A percentile compares a stretch with the other conserved stretches of the same genome.
phyloP scores from a whole-genome alignment of 345 rosid species.

The Combretum micranthum region DNA sequence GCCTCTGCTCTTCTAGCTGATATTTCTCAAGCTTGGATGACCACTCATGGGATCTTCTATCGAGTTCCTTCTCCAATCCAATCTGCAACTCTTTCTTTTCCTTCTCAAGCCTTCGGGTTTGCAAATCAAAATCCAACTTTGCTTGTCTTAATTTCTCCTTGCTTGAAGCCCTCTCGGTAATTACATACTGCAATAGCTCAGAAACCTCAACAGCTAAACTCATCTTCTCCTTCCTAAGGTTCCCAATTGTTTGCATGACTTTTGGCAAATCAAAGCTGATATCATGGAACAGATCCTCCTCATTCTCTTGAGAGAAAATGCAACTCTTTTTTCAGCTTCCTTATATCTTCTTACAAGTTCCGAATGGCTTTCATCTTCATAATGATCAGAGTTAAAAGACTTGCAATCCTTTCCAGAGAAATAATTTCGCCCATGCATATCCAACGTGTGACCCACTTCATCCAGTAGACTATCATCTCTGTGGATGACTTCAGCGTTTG shows the following conservation, averaged over 20 bases:
- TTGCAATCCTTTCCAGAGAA: constrained; percentile 18
- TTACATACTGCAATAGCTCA: constrained; percentile 49
- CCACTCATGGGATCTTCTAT: constrained; percentile 96
- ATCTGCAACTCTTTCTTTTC: constrained; percentile 76
- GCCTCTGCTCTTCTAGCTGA: constrained; percentile 80
- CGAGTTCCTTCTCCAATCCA: constrained; percentile 87
- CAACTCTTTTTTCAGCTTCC: constrained; percentile 71
- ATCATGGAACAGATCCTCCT: constrained; percentile 47
- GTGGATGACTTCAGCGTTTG: constrained; percentile 32
- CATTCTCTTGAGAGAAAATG: constrained; percentile 59
- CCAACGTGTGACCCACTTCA: constrained; percentile 37
- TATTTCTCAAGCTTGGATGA: constrained; percentile 74
- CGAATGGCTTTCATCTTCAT: constrained; percentile 40
- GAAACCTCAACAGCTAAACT: constrained; percentile 70
- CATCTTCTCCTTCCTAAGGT: constrained; percentile 56
- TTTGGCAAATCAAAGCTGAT: constrained; percentile 55
- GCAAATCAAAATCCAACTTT: constrained; percentile 53
- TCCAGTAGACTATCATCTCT: constrained; percentile 32
- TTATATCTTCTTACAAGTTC: constrained; percentile 53
- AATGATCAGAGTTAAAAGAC: constrained; percentile 22
- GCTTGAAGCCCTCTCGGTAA: constrained; percentile 56
- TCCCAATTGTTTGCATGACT: constrained; percentile 49
- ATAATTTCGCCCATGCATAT: constrained; percentile 23
- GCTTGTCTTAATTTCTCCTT: constrained; percentile 51
- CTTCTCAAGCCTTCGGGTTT: constrained; percentile 50